Evolutionary conservation across 345 rosid genomes (phyloP).

Genomic region (Citrus medica): DNA sequence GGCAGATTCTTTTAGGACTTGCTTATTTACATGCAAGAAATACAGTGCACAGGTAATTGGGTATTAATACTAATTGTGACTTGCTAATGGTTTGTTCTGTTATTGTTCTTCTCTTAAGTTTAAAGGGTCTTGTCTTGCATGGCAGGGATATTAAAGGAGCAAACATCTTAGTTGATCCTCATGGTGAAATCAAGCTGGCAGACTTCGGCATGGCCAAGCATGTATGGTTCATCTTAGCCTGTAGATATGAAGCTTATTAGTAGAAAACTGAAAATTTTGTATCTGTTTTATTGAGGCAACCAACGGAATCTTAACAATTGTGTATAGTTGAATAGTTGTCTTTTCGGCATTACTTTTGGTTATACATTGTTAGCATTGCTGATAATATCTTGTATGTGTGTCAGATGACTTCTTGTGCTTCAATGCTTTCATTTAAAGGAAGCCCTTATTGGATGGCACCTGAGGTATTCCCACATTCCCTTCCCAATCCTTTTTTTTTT

Average conservation of each 20-base stretch:
- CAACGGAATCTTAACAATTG: not conserved
- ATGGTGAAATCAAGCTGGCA: constrained; percentile 90
- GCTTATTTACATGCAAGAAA: constrained; percentile 87
- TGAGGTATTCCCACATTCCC: constrained; percentile 51
- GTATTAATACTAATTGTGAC: constrained; percentile 8
- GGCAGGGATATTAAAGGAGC: constrained; percentile 97
- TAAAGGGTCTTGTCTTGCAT: constrained; percentile 12
- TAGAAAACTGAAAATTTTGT: not conserved
- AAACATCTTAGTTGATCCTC: constrained; percentile 90
- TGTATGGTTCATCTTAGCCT: constrained; percentile 37
- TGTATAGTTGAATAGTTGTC: not conserved
- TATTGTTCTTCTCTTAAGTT: not conserved
- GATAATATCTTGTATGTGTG: constrained; percentile 17
- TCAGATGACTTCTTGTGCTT: constrained; percentile 65
- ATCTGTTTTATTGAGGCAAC: not conserved
- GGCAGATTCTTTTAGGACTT: constrained; percentile 88
- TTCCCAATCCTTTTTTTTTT: not conserved
- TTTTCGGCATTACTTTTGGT: not conserved
- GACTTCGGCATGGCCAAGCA: constrained; percentile 99
- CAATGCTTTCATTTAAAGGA: constrained; percentile 97
- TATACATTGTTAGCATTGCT: constrained; percentile 14
- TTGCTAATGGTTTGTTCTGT: not conserved
- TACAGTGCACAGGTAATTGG: constrained; percentile 83
- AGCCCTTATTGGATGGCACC: constrained; percentile 99
- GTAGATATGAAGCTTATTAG: not conserved